phyloP scores from a whole-genome alignment of 2,329 filamentous ascomycete genomes.

The Pochonia chlamydosporia region DNA sequence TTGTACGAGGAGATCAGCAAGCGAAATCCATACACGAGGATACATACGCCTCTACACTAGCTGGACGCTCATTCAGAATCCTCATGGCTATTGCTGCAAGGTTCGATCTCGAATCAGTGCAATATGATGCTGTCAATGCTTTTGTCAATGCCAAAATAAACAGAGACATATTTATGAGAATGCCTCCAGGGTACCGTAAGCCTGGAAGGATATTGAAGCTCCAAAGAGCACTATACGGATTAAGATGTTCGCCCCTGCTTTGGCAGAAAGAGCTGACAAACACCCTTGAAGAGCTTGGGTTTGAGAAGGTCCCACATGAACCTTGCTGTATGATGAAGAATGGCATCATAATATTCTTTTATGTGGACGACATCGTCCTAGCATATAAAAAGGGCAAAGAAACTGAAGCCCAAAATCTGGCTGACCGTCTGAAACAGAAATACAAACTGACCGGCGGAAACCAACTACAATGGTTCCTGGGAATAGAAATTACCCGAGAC shows the following conservation, averaged over 20 bases:
- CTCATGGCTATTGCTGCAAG: slow-evolving; percentile 12
- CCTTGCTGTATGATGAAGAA: too few relatives aligned
- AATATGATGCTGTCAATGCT: slow-evolving; percentile 14
- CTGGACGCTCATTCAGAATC: slow-evolving; percentile 10
- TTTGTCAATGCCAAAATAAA: slow-evolving; percentile 16
- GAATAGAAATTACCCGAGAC: too few relatives aligned
- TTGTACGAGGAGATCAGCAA: background rate
- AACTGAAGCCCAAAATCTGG: too few relatives aligned
- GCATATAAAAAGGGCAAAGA: too few relatives aligned
- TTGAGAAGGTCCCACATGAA: too few relatives aligned
- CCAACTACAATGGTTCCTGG: too few relatives aligned
- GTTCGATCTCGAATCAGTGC: slow-evolving; percentile 12
- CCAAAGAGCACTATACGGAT: slow-evolving; percentile 12
- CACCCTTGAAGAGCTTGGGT: background rate
- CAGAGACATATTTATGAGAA: too few relatives aligned
- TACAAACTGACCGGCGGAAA: too few relatives aligned
- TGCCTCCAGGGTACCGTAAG: slow-evolving; percentile 7
- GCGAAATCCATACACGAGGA: background rate
- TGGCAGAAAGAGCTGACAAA: slow-evolving; percentile 6
- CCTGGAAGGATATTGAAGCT: slow-evolving; percentile 4
- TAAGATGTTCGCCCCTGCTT: slow-evolving; percentile 10
- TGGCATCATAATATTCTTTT: too few relatives aligned
- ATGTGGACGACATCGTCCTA: too few relatives aligned
- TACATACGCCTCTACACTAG: slow-evolving; percentile 7
- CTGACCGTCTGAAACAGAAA: too few relatives aligned